Conservation (phyloP, 192 early-diverging fungal genomes). For the Backusella parvicylindrica region DNA sequence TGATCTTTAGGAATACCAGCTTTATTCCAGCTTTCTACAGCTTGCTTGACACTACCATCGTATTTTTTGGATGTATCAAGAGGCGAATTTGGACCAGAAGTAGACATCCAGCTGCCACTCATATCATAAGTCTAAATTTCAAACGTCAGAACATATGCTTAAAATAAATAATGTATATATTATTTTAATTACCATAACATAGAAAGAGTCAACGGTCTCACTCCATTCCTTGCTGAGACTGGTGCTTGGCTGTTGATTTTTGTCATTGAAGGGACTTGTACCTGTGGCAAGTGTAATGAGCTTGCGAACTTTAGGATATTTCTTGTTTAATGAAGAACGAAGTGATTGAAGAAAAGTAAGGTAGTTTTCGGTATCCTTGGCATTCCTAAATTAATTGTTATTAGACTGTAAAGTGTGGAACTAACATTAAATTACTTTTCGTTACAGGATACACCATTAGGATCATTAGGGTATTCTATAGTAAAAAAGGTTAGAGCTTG, state of each 20-base stretch:
- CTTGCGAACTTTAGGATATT: conserved; percentile 17
- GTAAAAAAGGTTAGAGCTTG: background rate
- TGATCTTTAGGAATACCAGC: conserved; percentile 37
- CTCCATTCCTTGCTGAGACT: conserved; percentile 19
- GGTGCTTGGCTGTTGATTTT: conserved; percentile 12
- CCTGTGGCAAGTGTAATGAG: conserved; percentile 38
- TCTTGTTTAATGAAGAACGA: conserved; percentile 18
- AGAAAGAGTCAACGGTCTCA: conserved; percentile 15
- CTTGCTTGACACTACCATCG: conserved; percentile 1
- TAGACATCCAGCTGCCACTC: conserved; percentile 24
- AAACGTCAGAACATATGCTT: background rate
- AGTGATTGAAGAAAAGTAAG: conserved; percentile 31
- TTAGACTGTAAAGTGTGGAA: background rate
- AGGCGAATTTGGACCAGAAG: conserved; percentile 26
- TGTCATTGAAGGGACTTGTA: conserved; percentile 30
- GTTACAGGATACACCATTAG: conserved; percentile 34
- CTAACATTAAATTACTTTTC: conserved; percentile 17
- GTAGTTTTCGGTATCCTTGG: conserved; percentile 40
- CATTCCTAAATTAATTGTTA: conserved; percentile 6
- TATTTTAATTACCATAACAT: conserved; percentile 16
- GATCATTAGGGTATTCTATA: conserved; percentile 35
- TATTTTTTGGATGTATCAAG: conserved; percentile 9
- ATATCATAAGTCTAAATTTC: conserved; percentile 23
- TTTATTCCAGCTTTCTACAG: conserved; percentile 18
- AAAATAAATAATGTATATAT: background rate